A percentile compares a stretch with the other conserved stretches of the same genome.
These are phyloP conservation scores for Coemansia sp. DNA, from an alignment of 192 early-diverging fungal genomes.

Conservation along the genomic window DNA sequence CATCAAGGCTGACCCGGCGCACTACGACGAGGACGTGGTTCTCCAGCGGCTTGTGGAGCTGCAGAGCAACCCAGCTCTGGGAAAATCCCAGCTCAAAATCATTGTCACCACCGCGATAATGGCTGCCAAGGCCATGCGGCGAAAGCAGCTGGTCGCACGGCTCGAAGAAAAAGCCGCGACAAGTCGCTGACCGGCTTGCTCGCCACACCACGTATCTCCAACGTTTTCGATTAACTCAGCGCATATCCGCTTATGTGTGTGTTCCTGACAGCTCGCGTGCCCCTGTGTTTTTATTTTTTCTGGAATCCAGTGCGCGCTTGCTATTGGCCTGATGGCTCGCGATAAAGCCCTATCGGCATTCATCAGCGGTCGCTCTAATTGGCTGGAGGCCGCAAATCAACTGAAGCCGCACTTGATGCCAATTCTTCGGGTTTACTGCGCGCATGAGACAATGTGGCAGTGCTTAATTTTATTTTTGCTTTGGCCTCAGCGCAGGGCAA, in stretches of 20 bases:
- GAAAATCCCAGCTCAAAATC: constrained; percentile 44
- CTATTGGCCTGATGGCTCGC: constrained; percentile 3
- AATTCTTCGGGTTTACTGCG: constrained; percentile 2
- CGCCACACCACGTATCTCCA: background rate
- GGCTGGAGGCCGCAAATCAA: background rate
- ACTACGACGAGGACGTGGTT: constrained; percentile 49
- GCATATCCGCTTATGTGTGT: background rate
- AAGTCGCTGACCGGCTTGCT: constrained; percentile 6
- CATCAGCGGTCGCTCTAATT: background rate
- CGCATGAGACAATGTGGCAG: constrained; percentile 6
- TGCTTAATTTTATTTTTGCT: background rate
- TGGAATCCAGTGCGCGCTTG: background rate
- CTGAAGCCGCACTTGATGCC: background rate
- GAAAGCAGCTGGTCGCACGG: constrained; percentile 44
- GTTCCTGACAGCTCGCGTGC: background rate
- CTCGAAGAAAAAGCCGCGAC: constrained; percentile 16
- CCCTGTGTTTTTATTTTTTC: constrained; percentile 4
- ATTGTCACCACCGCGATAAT: constrained; percentile 33
- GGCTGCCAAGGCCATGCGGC: constrained; percentile 50
- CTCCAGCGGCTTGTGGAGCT: constrained; percentile 40
- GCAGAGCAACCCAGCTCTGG: constrained; percentile 19
- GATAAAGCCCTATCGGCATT: background rate
- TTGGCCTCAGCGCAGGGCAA: background rate
- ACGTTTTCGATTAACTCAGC: background rate
- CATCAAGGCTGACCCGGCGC: constrained; percentile 53